Evolutionary conservation across 2,329 filamentous ascomycete genomes (phyloP).

Genomic region (Penicillium verrucosum): DNA sequence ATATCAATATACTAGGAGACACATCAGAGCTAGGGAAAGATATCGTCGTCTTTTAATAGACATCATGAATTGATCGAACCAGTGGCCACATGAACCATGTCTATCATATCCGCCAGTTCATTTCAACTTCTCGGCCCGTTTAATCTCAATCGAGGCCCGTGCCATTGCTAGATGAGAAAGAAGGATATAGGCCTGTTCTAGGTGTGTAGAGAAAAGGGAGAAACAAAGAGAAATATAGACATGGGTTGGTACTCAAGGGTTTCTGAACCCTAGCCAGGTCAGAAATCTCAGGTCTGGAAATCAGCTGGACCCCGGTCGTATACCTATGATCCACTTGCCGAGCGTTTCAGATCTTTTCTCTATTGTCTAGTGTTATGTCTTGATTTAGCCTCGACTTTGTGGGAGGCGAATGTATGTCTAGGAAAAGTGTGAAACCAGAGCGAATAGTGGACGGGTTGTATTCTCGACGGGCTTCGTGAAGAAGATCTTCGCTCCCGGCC

Average conservation of each 20-base stretch:
- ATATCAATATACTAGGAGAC: not conserved
- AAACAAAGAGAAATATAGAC: constrained; percentile 4
- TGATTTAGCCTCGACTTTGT: constrained; percentile 10
- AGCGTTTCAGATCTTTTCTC: constrained; percentile 17
- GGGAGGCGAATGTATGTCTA: constrained; percentile 2
- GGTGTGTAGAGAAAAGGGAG: not conserved
- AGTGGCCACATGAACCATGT: not conserved
- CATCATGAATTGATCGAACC: not conserved
- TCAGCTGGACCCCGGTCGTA: not conserved
- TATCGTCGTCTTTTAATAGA: not conserved
- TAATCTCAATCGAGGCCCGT: constrained; percentile 5
- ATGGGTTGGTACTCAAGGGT: constrained; percentile 16
- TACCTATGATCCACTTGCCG: constrained; percentile 20
- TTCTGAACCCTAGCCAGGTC: constrained; percentile 18
- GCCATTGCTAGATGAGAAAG: not conserved
- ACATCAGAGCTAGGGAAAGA: not conserved
- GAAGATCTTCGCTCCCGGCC: not conserved
- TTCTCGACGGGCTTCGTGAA: not conserved
- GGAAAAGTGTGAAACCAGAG: constrained; percentile 4
- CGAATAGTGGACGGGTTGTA: not conserved
- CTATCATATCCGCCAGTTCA: constrained; percentile 8
- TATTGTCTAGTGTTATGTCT: constrained; percentile 12
- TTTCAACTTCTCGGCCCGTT: constrained; percentile 6
- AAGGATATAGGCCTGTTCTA: not conserved
- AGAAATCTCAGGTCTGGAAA: constrained; percentile 10